phyloP scores from a whole-genome alignment of 2,329 filamentous ascomycete species.

The Stachybotrys elegans region DNA sequence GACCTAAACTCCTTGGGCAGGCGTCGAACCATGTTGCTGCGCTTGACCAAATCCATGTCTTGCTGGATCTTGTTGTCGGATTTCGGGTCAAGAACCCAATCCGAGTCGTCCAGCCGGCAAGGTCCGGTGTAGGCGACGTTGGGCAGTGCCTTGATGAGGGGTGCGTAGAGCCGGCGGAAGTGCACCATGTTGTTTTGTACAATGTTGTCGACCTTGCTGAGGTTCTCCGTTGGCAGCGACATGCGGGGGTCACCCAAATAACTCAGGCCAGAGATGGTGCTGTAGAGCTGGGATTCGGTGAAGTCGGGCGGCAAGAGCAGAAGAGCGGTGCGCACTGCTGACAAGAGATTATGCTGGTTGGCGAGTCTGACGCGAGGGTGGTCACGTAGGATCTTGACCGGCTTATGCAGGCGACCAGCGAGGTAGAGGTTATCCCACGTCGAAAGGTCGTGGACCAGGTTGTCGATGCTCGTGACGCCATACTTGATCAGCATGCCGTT shows the following conservation, averaged over 20 bases:
- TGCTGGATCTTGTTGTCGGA: slow-evolving; percentile 69
- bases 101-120: slow-evolving; percentile 29
- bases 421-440: slow-evolving; percentile 94
- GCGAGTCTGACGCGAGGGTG: slow-evolving; percentile 87
- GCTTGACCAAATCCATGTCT: slow-evolving; percentile 86
- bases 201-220: slow-evolving; percentile 89
- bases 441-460: slow-evolving; percentile 77
- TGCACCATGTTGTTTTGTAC: slow-evolving; percentile 86
- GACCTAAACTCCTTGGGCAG: slow-evolving; percentile 82
- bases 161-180: slow-evolving; percentile 87
- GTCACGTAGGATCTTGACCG: slow-evolving; percentile 94
- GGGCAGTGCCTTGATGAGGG: slow-evolving; percentile 82
- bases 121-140: slow-evolving; percentile 74
- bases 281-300: slow-evolving; percentile 82
- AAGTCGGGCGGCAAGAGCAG: slow-evolving; percentile 80
- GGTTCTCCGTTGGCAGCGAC: slow-evolving; percentile 84
- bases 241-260: slow-evolving; percentile 97
- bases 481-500: slow-evolving; percentile 98
- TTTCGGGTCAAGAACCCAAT: slow-evolving; percentile 36
- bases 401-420: slow-evolving; percentile 93
- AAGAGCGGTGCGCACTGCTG: slow-evolving; percentile 83
- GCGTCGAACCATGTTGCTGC: slow-evolving; percentile 94
- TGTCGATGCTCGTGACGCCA: slow-evolving; percentile 91
- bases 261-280: slow-evolving; percentile 84
- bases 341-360: slow-evolving; percentile 93